Conservation (phyloP, 2,329 filamentous ascomycete species). For the Penicillium rolfsii region DNA sequence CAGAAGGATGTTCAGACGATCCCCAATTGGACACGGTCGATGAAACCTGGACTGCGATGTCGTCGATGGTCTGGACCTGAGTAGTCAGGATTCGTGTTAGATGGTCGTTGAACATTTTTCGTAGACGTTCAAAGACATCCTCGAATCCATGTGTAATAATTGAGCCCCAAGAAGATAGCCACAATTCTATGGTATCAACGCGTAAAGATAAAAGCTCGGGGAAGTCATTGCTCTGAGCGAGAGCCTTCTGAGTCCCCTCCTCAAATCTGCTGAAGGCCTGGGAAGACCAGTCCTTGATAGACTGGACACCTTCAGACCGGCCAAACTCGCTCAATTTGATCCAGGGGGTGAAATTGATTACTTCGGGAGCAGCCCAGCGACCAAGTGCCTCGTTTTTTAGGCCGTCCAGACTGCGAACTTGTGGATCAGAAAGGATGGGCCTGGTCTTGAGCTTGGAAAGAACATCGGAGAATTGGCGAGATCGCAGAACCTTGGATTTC, state of each 20-base stretch:
- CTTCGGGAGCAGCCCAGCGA: conserved; percentile 79
- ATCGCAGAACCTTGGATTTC: conserved; percentile 76
- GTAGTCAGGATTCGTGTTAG: conserved; percentile 65
- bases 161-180: conserved; percentile 71
- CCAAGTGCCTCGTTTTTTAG: conserved; percentile 77
- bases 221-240: conserved; percentile 67
- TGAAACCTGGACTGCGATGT: conserved; percentile 67
- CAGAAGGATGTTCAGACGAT: conserved; percentile 54
- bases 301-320: conserved; percentile 61
- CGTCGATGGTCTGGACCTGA: conserved; percentile 66
- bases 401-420: conserved; percentile 67
- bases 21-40: conserved; percentile 65
- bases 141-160: conserved; percentile 56
- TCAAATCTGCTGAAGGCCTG: conserved; percentile 63
- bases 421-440: conserved; percentile 71
- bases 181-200: conserved; percentile 70
- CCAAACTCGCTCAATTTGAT: conserved; percentile 78
- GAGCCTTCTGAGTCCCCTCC: conserved; percentile 62
- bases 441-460: conserved; percentile 69
- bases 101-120: conserved; percentile 69
- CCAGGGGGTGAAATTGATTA: conserved; percentile 83
- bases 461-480: conserved; percentile 70
- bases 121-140: conserved; percentile 69
- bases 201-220: conserved; percentile 70
- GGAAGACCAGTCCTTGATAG: conserved; percentile 66